Evolutionary conservation across 371 early-diverging fungal species (phyloP).

Genomic region (Quaeritorhiza haematococci): DNA sequence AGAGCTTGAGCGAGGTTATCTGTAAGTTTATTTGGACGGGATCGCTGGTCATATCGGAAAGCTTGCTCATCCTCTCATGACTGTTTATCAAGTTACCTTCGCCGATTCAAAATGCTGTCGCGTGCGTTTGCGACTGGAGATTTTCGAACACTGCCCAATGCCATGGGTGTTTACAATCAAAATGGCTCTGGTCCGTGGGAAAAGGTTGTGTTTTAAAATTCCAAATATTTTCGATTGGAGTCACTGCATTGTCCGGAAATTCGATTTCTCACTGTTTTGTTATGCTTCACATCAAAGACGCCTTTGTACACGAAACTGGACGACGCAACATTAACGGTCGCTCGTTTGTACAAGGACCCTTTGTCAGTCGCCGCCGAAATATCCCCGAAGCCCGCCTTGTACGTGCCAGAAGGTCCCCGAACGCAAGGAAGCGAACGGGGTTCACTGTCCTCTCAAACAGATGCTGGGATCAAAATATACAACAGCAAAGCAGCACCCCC

Average conservation of each 20-base stretch:
- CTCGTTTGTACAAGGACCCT: slow-evolving; percentile 32
- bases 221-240: not conserved
- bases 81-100: slow-evolving; percentile 31
- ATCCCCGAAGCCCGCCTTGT: too few species aligned
- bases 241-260: not conserved
- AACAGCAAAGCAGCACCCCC: too few species aligned
- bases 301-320: slow-evolving; percentile 36
- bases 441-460: too few species aligned
- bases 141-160: slow-evolving; percentile 30
- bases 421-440: too few species aligned
- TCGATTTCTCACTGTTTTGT: not conserved
- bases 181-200: slow-evolving; percentile 37
- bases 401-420: too few species aligned
- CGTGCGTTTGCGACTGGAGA: slow-evolving; percentile 48
- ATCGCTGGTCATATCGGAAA: not conserved
- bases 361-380: too few species aligned
- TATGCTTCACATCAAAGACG: slow-evolving; percentile 10
- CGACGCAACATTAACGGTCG: slow-evolving; percentile 28
- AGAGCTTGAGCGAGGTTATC: slow-evolving; percentile 41
- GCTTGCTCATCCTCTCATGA: slow-evolving; percentile 1
- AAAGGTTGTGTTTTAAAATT: slow-evolving; percentile 20
- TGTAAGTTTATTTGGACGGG: slow-evolving; percentile 31
- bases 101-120: slow-evolving; percentile 49
- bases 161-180: slow-evolving; percentile 11
- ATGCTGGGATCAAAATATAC: too few species aligned